Percentiles rank a stretch among this genome's conserved stretches.
phyloP scores from a whole-genome alignment of 1,139 yeast species.

The Blastobotrys proliferans region DNA sequence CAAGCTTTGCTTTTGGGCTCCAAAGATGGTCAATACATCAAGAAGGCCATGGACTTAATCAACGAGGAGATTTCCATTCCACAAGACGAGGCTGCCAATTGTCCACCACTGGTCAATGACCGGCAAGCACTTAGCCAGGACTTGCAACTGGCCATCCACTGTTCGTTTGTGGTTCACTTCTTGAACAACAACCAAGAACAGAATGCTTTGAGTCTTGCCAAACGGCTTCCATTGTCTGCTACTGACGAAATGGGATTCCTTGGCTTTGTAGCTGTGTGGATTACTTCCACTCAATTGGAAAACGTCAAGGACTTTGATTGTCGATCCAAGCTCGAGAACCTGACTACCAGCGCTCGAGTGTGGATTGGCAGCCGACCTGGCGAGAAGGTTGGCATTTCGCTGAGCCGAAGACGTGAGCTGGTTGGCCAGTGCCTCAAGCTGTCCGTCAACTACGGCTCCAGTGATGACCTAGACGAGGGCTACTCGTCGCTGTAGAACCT shows the following conservation, averaged over 20 bases:
- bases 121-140: conserved; percentile 24
- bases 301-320: conserved; percentile 12
- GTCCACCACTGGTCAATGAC: conserved; percentile 21
- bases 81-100: conserved; percentile 6
- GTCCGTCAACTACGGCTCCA: conserved; percentile 27
- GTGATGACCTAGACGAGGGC: conserved; percentile 26
- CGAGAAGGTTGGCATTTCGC: conserved; percentile 30
- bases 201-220: conserved; percentile 22
- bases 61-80: conserved; percentile 15
- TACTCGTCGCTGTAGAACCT: conserved; percentile 18
- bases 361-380: conserved; percentile 38
- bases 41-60: conserved; percentile 23
- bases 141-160: conserved; percentile 28
- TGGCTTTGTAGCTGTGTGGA: conserved; percentile 34
- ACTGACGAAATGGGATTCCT: conserved; percentile 32
- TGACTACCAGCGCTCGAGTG: conserved; percentile 32
- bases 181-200: conserved; percentile 19
- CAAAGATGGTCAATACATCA: conserved; percentile 23
- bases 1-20: conserved; percentile 31
- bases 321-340: conserved; percentile 22
- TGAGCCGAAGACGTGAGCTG: conserved; percentile 30
- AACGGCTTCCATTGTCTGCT: conserved; percentile 20
- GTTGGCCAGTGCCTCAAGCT: conserved; percentile 34
- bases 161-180: conserved; percentile 26
- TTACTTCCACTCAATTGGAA: conserved; percentile 18